Conservation (phyloP, 257 asterid genomes). For the Solanum dulcamara region DNA sequence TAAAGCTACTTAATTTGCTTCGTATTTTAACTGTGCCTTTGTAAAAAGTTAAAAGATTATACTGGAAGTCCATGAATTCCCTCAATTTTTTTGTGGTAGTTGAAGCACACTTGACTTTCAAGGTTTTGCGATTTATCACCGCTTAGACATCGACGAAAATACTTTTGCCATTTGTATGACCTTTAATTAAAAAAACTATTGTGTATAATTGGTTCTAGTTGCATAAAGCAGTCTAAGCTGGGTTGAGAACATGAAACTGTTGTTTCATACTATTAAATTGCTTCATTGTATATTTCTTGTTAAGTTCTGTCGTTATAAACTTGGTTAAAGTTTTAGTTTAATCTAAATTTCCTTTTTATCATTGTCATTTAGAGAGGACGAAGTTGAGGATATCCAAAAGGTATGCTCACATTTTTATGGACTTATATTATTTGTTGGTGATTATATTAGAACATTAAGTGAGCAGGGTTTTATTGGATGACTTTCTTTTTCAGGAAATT, state of each 20-base stretch:
- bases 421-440: neutral
- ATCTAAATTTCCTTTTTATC: conserved; percentile 11
- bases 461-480: conserved; percentile 8
- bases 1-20: neutral
- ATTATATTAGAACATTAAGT: neutral
- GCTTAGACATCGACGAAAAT: neutral
- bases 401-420: conserved; percentile 28
- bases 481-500: conserved; percentile 72
- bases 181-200: neutral
- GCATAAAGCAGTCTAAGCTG: neutral
- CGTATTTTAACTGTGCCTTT: neutral
- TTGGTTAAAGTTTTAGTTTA: conserved; percentile 1
- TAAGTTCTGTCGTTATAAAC: neutral
- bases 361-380: conserved; percentile 76
- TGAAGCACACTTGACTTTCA: neutral
- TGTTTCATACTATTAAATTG: neutral
- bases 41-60: neutral
- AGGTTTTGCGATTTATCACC: neutral
- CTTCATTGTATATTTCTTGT: neutral
- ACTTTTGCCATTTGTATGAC: neutral
- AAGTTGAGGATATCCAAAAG: conserved; percentile 98
- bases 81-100: neutral
- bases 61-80: neutral
- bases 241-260: neutral
- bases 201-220: neutral